These are phyloP conservation scores for Exophiala spinifera DNA, from an alignment of 2,329 filamentous ascomycete genomes.

Conservation along the genomic window DNA sequence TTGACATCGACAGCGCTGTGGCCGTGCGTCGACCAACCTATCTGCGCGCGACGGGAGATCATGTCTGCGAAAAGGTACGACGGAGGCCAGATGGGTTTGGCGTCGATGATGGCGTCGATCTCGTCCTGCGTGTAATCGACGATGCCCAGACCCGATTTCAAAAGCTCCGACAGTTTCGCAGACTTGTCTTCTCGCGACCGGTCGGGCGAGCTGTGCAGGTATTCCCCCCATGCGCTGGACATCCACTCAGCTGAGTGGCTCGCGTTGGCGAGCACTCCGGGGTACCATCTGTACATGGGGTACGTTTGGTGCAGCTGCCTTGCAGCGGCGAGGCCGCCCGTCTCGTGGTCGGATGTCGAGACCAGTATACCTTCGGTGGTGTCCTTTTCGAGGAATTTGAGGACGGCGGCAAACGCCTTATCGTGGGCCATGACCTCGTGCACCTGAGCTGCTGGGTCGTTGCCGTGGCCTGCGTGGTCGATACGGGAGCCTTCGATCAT, in stretches of 20 bases:
- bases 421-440: constrained; percentile 96
- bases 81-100: constrained; percentile 52
- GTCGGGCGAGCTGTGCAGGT: constrained; percentile 46
- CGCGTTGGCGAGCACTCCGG: constrained; percentile 73
- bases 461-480: constrained; percentile 86
- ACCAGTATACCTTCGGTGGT: constrained; percentile 71
- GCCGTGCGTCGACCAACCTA: constrained; percentile 92
- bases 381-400: constrained; percentile 78
- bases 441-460: constrained; percentile 79
- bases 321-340: constrained; percentile 79
- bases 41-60: constrained; percentile 81
- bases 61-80: constrained; percentile 73
- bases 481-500: constrained; percentile 98
- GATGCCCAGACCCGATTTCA: constrained; percentile 72
- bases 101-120: constrained; percentile 61
- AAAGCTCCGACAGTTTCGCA: constrained; percentile 47
- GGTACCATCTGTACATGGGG: constrained; percentile 76
- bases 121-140: constrained; percentile 69
- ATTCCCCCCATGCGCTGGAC: constrained; percentile 57
- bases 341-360: constrained; percentile 93
- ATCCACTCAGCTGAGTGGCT: constrained; percentile 72
- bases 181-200: constrained; percentile 20
- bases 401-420: constrained; percentile 73
- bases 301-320: constrained; percentile 65
- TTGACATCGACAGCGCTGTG: constrained; percentile 95